phyloP scores from a whole-genome alignment of 768 basidiomycete genomes.

The Coprinopsis cinerea region DNA sequence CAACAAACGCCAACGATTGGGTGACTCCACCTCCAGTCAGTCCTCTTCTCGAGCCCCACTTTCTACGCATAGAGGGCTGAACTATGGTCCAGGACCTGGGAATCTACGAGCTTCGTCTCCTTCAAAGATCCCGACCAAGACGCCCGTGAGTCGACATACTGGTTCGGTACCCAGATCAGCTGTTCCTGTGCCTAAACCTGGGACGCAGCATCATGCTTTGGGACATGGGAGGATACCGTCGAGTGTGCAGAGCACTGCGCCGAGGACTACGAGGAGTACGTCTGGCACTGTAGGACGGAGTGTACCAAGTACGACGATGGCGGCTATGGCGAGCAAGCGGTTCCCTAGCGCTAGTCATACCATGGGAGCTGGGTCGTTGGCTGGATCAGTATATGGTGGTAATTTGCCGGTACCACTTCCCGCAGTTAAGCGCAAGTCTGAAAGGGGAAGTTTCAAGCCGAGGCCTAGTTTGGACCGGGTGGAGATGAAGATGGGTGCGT shows the following conservation, averaged over 20 bases:
- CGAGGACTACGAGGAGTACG: conserved; percentile 13
- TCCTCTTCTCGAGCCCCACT: conserved; percentile 30
- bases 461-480: conserved; percentile 61
- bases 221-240: conserved; percentile 51
- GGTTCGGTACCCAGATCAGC: conserved; percentile 3
- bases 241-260: conserved; percentile 12
- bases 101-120: conserved; percentile 32
- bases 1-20: conserved; percentile 58
- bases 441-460: conserved; percentile 78
- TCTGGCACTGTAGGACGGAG: conserved; percentile 10
- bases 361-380: conserved; percentile 14
- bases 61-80: conserved; percentile 27
- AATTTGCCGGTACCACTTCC: no score
- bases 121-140: conserved; percentile 42
- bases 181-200: conserved; percentile 44
- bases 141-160: conserved; percentile 21
- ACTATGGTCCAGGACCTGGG: conserved; percentile 8
- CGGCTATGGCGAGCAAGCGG: conserved; percentile 15
- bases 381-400: no score
- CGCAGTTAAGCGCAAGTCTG: conserved; percentile 39
- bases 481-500: conserved; percentile 24
- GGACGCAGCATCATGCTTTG: conserved; percentile 46
- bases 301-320: conserved; percentile 13
- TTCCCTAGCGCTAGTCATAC: conserved; percentile 21
- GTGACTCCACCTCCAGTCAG: conserved; percentile 25